phyloP scores from a whole-genome alignment of 306 rosid genomes.

The Cucurbita argyrosperma region DNA sequence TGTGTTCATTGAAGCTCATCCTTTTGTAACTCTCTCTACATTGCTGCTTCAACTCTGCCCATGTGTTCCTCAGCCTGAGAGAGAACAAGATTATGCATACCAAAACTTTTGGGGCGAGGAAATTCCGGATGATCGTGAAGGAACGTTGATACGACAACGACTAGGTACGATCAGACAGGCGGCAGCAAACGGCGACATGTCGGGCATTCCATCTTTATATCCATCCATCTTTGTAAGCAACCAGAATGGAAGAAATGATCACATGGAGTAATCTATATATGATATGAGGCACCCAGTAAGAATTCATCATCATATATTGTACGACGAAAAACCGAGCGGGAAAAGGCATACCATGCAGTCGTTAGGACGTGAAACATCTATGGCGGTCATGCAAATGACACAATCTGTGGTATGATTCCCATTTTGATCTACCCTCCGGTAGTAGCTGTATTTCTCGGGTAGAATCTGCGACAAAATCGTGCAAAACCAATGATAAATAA shows the following conservation, averaged over 20 bases:
- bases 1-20: neutral
- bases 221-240: constrained; percentile 99
- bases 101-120: constrained; percentile 31
- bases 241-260: constrained; percentile 97
- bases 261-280: constrained; percentile 77
- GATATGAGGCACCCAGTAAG: constrained; percentile 12
- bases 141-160: constrained; percentile 17
- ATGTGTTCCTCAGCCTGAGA: constrained; percentile 5
- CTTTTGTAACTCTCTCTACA: neutral
- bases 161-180: constrained; percentile 41
- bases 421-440: constrained; percentile 53
- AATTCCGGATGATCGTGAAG: constrained; percentile 37
- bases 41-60: neutral
- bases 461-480: constrained; percentile 47
- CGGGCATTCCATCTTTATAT: constrained; percentile 98
- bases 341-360: constrained; percentile 66
- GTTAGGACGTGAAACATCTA: constrained; percentile 50
- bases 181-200: constrained; percentile 94
- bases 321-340: neutral
- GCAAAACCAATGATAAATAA: constrained; percentile 1
- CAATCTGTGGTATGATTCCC: constrained; percentile 57
- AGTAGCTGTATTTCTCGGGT: constrained; percentile 89
- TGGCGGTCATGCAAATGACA: constrained; percentile 90
- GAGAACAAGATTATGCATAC: constrained; percentile 8
- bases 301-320: neutral